Evolutionary conservation across 1,139 yeast genomes (phyloP).

Genomic region (Yamadazyma kanchanaburiensis): DNA sequence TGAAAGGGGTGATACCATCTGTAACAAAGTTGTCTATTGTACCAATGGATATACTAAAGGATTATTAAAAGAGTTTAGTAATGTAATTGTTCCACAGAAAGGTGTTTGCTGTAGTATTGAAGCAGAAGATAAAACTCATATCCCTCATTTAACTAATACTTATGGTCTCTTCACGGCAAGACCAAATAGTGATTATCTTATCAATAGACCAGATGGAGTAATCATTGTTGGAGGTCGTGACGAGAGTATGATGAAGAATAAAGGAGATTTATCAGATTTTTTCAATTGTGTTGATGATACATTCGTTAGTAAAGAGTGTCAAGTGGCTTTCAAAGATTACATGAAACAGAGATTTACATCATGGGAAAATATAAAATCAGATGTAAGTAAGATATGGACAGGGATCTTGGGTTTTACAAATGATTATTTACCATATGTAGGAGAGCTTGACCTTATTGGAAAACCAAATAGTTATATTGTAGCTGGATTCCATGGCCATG

Average conservation of each 20-base stretch:
- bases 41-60: slow-evolving; percentile 9
- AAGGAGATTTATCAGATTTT: slow-evolving; percentile 12
- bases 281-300: slow-evolving; percentile 17
- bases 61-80: slow-evolving; percentile 5
- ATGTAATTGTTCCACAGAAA: slow-evolving; percentile 16
- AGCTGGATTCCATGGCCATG: slow-evolving; percentile 48
- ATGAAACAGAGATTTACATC: slow-evolving; percentile 17
- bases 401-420: slow-evolving; percentile 39
- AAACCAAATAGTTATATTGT: slow-evolving; percentile 23
- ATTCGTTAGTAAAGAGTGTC: slow-evolving; percentile 12
- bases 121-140: slow-evolving; percentile 7
- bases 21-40: slow-evolving; percentile 6
- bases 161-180: slow-evolving; percentile 16
- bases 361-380: slow-evolving; percentile 34
- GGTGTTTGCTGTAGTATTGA: slow-evolving; percentile 16
- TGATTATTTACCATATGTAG: slow-evolving; percentile 31
- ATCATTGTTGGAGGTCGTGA: slow-evolving; percentile 20
- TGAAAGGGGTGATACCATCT: slow-evolving; percentile 20
- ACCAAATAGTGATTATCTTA: slow-evolving; percentile 18
- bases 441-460: slow-evolving; percentile 16
- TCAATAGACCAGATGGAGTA: slow-evolving; percentile 22
- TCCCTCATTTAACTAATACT: slow-evolving; percentile 20
- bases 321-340: slow-evolving; percentile 13
- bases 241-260: slow-evolving; percentile 9
- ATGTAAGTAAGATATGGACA: slow-evolving; percentile 29